A percentile compares a stretch with the other conserved stretches of the same genome.
Conservation (phyloP, 805 yeast genomes). For the Brettanomyces nanus region DNA sequence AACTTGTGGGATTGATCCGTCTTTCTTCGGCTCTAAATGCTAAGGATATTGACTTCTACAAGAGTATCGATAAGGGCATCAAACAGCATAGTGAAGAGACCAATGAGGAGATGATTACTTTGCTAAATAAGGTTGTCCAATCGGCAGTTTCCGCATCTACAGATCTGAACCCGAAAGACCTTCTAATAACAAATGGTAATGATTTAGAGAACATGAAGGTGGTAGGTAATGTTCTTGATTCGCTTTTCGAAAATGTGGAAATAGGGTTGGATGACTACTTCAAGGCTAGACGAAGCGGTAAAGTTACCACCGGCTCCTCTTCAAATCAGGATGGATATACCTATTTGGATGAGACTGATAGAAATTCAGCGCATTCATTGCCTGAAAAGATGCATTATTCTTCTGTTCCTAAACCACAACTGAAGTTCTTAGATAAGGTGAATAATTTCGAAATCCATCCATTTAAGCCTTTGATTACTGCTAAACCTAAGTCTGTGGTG, state of each 20-base stretch:
- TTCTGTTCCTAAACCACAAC: constrained; percentile 55
- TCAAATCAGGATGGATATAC: constrained; percentile 21
- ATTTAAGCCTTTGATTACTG: constrained; percentile 62
- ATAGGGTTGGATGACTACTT: constrained; percentile 45
- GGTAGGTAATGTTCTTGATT: constrained; percentile 57
- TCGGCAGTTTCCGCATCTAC: constrained; percentile 17
- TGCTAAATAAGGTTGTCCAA: constrained; percentile 35
- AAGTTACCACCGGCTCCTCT: not conserved
- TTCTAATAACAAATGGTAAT: constrained; percentile 19
- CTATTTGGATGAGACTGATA: constrained; percentile 48
- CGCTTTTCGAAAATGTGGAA: constrained; percentile 70
- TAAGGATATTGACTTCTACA: constrained; percentile 73
- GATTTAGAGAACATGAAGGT: constrained; percentile 49
- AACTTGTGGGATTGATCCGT: constrained; percentile 50
- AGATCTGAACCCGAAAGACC: constrained; percentile 20
- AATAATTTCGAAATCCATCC: constrained; percentile 63
- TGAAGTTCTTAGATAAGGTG: constrained; percentile 43
- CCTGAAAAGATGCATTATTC: constrained; percentile 6
- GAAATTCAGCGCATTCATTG: constrained; percentile 6
- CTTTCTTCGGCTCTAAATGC: constrained; percentile 64
- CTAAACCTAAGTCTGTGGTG: constrained; percentile 64
- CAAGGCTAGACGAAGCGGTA: constrained; percentile 14
- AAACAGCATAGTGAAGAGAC: constrained; percentile 34
- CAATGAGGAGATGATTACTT: constrained; percentile 4
- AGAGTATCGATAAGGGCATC: constrained; percentile 48